phyloP scores from a whole-genome alignment of 371 early-diverging fungal genomes.

The Zopfochytrium polystomum region DNA sequence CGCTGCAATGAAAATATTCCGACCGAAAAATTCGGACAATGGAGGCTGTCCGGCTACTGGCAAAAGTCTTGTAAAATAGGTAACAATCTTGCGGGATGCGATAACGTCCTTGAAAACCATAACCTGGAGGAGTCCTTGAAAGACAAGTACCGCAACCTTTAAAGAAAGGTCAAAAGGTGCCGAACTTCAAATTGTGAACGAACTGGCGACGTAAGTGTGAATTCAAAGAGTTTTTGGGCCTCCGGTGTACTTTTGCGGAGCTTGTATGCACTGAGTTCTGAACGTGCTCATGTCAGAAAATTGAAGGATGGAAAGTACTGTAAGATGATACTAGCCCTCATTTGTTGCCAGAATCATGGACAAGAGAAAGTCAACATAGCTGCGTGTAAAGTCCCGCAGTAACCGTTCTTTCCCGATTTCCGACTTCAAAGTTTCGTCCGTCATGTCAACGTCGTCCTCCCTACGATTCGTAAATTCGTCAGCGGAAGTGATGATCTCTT shows the following conservation, averaged over 20 bases:
- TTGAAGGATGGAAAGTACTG: too few relatives aligned
- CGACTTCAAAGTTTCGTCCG: slow-evolving; percentile 9
- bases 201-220: too few relatives aligned
- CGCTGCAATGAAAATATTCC: slow-evolving; percentile 33
- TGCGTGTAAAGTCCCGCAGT: slow-evolving; percentile 48
- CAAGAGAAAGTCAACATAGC: slow-evolving; percentile 37
- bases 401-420: slow-evolving; percentile 44
- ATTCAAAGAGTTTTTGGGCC: too few relatives aligned
- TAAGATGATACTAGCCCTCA: slow-evolving; percentile 5
- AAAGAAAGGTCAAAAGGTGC: too few relatives aligned
- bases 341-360: slow-evolving; percentile 11
- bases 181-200: too few relatives aligned
- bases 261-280: too few relatives aligned
- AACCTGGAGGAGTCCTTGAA: slow-evolving; percentile 19
- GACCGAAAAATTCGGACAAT: slow-evolving; percentile 34
- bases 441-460: slow-evolving; percentile 39
- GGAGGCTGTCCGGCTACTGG: slow-evolving; percentile 27
- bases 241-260: too few relatives aligned
- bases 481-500: too few relatives aligned
- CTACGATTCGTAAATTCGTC: too few relatives aligned
- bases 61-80: slow-evolving; percentile 29
- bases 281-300: too few relatives aligned
- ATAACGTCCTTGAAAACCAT: slow-evolving; percentile 43
- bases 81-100: slow-evolving; percentile 33
- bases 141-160: too few relatives aligned